These are phyloP conservation scores for Myriosclerotinia curreyana DNA, from an alignment of 2,329 filamentous ascomycete genomes.

Conservation along the genomic window DNA sequence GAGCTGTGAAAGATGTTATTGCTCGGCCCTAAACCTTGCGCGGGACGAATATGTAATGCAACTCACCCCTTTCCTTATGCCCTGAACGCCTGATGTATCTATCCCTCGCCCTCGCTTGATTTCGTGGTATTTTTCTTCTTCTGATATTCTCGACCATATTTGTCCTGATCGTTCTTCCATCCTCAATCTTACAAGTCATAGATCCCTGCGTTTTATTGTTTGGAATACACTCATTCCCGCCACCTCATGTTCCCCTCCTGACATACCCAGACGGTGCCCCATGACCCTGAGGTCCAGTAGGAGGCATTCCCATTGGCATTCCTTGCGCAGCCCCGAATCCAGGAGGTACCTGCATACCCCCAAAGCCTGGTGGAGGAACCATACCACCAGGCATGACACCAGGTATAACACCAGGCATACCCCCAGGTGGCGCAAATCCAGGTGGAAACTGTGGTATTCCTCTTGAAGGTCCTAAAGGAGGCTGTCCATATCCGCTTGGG, in stretches of 20 bases:
- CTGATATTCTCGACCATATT: neutral
- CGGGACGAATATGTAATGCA: neutral
- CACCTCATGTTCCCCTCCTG: constrained; percentile 6
- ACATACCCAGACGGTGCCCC: constrained; percentile 25
- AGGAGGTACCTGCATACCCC: constrained; percentile 36
- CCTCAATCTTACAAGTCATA: neutral
- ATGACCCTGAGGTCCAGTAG: constrained; percentile 30
- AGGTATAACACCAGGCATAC: neutral
- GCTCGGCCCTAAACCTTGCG: neutral
- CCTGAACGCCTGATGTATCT: constrained; percentile 14
- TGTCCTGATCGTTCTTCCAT: too few species aligned
- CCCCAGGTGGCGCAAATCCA: constrained; percentile 35
- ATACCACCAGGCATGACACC: neutral
- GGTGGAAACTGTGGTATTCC: constrained; percentile 42
- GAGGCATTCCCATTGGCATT: constrained; percentile 35
- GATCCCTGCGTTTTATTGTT: neutral
- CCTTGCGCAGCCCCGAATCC: constrained; percentile 32
- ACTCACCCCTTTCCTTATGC: constrained; percentile 12
- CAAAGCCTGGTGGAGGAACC: constrained; percentile 15
- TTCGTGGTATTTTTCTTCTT: constrained; percentile 9
- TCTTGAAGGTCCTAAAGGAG: neutral
- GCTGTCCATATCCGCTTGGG: constrained; percentile 5
- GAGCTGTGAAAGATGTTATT: constrained; percentile 7
- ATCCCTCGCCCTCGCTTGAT: constrained; percentile 3
- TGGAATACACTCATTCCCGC: neutral